These are phyloP conservation scores for Pythium folliculosum DNA, from an alignment of 352 stramenopile genomes.

Conservation along the genomic window DNA sequence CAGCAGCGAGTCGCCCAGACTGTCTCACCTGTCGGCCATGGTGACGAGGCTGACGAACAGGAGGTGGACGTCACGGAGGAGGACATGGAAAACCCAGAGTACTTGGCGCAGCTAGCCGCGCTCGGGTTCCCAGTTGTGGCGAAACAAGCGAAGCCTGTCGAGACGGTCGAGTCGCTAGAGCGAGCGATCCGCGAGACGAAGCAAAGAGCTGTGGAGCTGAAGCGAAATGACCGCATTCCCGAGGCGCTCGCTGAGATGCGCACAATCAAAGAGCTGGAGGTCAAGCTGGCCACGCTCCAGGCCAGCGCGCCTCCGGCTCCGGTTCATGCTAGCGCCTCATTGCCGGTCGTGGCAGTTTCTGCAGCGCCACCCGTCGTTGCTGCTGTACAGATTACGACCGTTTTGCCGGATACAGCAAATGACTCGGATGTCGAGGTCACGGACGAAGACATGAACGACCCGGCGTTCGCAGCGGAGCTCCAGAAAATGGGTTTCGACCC, in stretches of 20 bases:
- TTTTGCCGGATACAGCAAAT: slow-evolving; percentile 3
- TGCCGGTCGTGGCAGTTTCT: neutral
- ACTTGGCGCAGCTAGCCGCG: slow-evolving; percentile 54
- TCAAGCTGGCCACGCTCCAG: slow-evolving; percentile 24
- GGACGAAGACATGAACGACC: slow-evolving; percentile 60
- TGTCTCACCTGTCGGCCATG: neutral
- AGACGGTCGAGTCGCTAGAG: slow-evolving; percentile 34
- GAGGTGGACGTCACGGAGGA: slow-evolving; percentile 76
- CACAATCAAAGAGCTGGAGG: slow-evolving; percentile 60
- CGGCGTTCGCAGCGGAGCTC: slow-evolving; percentile 49
- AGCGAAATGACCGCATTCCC: slow-evolving; percentile 54
- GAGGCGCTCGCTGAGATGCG: slow-evolving; percentile 62
- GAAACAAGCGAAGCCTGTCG: neutral
- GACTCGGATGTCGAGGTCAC: slow-evolving; percentile 52
- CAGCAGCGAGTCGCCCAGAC: neutral
- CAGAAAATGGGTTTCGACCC: slow-evolving; percentile 38
- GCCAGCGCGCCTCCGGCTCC: neutral
- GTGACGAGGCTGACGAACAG: slow-evolving; percentile 15
- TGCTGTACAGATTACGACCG: neutral
- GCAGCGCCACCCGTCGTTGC: neutral
- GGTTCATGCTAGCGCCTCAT: neutral
- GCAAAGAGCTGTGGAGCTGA: slow-evolving; percentile 48
- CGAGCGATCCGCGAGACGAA: slow-evolving; percentile 52
- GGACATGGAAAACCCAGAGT: slow-evolving; percentile 75
- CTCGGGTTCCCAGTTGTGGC: slow-evolving; percentile 38